phyloP scores from a whole-genome alignment of 306 rosid species.

The Sicyos edulis region DNA sequence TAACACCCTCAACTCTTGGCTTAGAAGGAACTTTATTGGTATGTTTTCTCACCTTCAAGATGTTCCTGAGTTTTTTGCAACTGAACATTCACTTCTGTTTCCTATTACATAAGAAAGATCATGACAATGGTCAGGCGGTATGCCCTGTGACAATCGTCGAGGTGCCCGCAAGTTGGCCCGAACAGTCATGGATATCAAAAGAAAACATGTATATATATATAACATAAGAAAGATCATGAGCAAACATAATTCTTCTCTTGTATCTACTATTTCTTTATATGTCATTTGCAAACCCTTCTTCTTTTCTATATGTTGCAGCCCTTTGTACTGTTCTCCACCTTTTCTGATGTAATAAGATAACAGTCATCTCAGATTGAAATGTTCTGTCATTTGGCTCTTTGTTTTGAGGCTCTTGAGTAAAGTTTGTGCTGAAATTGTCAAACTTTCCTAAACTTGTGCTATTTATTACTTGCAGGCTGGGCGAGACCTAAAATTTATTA shows the following conservation, averaged over 20 bases:
- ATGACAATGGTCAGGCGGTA: neutral
- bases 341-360: no score
- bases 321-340: no score
- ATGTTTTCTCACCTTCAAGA: slow-evolving; percentile 23
- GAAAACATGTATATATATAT: no score
- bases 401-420: neutral
- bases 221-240: no score
- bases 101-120: neutral
- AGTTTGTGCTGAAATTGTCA: neutral
- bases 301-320: no score
- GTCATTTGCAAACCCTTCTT: no score
- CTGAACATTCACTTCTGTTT: neutral
- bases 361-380: neutral
- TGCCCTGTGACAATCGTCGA: no score
- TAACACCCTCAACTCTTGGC: slow-evolving; percentile 74
- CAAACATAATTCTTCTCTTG: no score
- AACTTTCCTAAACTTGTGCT: neutral
- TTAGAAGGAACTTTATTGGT: slow-evolving; percentile 95
- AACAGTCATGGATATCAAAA: no score
- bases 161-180: no score
- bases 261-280: no score
- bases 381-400: neutral
- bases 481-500: neutral
- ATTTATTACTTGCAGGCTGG: neutral
- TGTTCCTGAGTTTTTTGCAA: neutral